Evolutionary conservation across 2,329 filamentous ascomycete species (phyloP).

Genomic region (Bipolaris bicolor): DNA sequence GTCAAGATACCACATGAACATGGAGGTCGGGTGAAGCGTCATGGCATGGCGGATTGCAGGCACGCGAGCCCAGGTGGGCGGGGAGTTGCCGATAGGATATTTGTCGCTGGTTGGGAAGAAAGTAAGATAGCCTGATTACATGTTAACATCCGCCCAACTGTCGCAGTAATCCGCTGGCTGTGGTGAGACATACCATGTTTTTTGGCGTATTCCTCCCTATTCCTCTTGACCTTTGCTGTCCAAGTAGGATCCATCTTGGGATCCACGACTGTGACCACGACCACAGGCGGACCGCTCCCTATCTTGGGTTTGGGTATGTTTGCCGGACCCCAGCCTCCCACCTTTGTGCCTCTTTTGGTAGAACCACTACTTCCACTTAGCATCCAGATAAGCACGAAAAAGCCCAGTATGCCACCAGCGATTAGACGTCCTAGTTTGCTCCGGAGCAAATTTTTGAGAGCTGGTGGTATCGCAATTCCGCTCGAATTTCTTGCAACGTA

Average conservation of each 20-base stretch:
- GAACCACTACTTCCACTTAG: conserved; percentile 39
- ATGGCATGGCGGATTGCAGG: conserved; percentile 90
- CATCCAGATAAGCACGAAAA: conserved; percentile 56
- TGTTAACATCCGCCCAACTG: background rate
- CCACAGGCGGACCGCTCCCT: conserved; percentile 61
- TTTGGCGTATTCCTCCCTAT: conserved; percentile 82
- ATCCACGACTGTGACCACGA: conserved; percentile 87
- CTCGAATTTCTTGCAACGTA: conserved; percentile 67
- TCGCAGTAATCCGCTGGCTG: background rate
- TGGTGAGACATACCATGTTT: conserved; percentile 69
- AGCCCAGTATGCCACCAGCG: conserved; percentile 60
- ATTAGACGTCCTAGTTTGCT: conserved; percentile 65
- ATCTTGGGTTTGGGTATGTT: conserved; percentile 44
- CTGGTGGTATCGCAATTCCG: conserved; percentile 45
- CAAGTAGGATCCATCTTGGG: conserved; percentile 69
- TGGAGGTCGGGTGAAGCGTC: conserved; percentile 75
- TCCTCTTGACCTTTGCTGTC: conserved; percentile 75
- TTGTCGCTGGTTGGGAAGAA: conserved; percentile 80
- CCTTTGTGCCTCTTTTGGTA: conserved; percentile 16
- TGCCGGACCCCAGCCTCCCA: conserved; percentile 17
- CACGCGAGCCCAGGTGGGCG: conserved; percentile 73
- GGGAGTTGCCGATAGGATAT: conserved; percentile 70
- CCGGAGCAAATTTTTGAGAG: conserved; percentile 57
- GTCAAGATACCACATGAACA: conserved; percentile 87
- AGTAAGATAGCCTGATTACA: conserved; percentile 74